These are phyloP conservation scores for Fusarium sacchari DNA, from an alignment of 2,329 filamentous ascomycete genomes.

Conservation along the genomic window DNA sequence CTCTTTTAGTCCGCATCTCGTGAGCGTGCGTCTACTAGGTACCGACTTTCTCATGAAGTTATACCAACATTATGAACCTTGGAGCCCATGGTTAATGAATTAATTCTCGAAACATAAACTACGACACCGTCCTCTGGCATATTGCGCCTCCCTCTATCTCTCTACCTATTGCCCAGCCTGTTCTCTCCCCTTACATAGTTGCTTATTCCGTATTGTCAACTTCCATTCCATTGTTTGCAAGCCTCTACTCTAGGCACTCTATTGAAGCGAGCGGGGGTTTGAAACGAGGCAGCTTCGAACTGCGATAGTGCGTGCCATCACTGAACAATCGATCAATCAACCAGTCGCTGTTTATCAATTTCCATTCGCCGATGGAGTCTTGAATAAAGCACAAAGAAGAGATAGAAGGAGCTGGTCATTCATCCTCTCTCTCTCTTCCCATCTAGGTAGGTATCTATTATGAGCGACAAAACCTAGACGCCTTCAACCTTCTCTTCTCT, in stretches of 20 bases:
- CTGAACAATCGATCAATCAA: not conserved
- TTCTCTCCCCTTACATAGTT: not conserved
- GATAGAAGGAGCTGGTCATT: constrained; percentile 14
- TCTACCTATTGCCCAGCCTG: not conserved
- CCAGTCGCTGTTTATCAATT: not conserved
- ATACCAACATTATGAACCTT: not conserved
- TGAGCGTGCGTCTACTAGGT: not conserved
- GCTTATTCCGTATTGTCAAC: not conserved
- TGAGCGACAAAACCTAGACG: not conserved
- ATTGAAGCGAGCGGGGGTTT: constrained; percentile 4
- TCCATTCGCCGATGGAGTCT: not conserved
- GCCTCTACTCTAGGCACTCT: not conserved
- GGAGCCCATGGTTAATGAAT: not conserved
- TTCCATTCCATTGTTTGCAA: not conserved
- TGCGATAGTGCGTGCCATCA: not conserved
- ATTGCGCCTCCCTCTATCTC: not conserved
- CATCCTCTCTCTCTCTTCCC: not conserved
- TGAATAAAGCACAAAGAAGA: not conserved
- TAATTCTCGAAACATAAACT: not conserved
- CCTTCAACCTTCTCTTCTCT: not conserved
- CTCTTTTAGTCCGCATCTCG: constrained; percentile 10
- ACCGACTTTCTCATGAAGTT: not conserved
- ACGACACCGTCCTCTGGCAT: not conserved
- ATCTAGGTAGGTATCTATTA: no score
- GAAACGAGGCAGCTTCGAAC: constrained; percentile 13